A percentile compares a stretch with the other conserved stretches of the same genome.
Evolutionary conservation across 257 asterid species (phyloP).

Genomic region (Plantago elongata): DNA sequence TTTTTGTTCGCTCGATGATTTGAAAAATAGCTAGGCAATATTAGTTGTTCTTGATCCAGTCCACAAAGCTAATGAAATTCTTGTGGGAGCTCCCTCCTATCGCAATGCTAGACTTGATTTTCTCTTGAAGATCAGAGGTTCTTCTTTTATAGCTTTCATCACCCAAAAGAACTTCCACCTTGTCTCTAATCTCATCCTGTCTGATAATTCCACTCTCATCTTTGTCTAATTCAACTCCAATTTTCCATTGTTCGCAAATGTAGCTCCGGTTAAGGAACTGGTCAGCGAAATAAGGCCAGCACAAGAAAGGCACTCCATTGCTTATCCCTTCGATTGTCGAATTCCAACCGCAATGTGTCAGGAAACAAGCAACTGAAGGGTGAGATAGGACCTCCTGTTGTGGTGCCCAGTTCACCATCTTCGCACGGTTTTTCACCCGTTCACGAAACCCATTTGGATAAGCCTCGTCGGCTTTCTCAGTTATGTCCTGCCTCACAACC

Average conservation of each 20-base stretch:
- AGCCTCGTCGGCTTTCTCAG: background rate
- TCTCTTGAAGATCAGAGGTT: constrained; percentile 30
- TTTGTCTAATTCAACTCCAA: constrained; percentile 19
- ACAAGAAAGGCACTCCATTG: constrained; percentile 21
- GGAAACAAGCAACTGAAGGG: constrained; percentile 23
- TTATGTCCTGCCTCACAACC: constrained; percentile 22
- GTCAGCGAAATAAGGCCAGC: constrained; percentile 19
- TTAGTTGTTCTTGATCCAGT: constrained; percentile 38
- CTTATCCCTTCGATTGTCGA: constrained; percentile 22
- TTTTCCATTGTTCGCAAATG: constrained; percentile 17
- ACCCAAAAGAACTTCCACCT: constrained; percentile 29
- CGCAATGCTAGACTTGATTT: constrained; percentile 17
- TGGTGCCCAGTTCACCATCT: constrained; percentile 21
- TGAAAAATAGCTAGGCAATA: background rate
- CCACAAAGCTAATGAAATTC: constrained; percentile 32
- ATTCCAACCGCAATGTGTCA: constrained; percentile 26
- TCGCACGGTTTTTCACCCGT: background rate
- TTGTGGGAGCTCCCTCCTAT: constrained; percentile 31
- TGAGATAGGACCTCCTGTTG: constrained; percentile 20
- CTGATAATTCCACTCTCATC: constrained; percentile 30
- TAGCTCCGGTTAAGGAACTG: constrained; percentile 17
- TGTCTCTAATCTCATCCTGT: constrained; percentile 27
- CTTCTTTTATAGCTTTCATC: constrained; percentile 25
- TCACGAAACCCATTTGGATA: constrained; percentile 11
- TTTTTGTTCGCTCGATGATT: background rate